Percentiles rank a stretch among this genome's conserved stretches.
These are phyloP conservation scores for Plectosphaerella sp. DNA, from an alignment of 2,329 filamentous ascomycete genomes.

Conservation along the genomic window DNA sequence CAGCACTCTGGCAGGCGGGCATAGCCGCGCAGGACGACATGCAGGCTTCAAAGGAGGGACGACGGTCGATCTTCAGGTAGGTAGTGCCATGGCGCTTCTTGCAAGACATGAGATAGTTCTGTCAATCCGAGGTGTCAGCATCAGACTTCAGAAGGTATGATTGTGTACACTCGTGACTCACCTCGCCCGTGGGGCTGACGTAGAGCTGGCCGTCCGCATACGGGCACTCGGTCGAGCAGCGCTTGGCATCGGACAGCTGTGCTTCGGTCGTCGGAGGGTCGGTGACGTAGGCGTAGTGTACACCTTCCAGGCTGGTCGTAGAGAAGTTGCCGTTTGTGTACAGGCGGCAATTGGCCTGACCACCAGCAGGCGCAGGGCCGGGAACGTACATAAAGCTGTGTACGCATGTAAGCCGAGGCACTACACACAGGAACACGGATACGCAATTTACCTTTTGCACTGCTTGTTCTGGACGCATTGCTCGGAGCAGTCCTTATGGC, in stretches of 20 bases:
- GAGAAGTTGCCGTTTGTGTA: conserved; percentile 11
- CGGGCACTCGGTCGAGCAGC: conserved; percentile 11
- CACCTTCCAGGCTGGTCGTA: background rate
- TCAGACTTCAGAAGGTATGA: background rate
- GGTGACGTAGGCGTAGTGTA: conserved; percentile 8
- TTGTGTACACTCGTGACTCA: background rate
- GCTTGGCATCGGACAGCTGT: conserved; percentile 5
- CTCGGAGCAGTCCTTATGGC: conserved; percentile 8
- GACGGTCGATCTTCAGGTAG: conserved; percentile 5
- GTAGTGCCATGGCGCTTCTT: conserved; percentile 11
- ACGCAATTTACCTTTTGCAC: conserved; percentile 8
- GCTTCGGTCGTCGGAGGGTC: conserved; percentile 6
- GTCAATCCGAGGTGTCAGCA: conserved; percentile 4
- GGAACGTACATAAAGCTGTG: background rate
- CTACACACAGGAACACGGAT: background rate
- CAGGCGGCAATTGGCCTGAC: conserved; percentile 9
- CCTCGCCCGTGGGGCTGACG: conserved; percentile 1
- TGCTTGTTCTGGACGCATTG: conserved; percentile 8
- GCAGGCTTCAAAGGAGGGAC: conserved; percentile 5
- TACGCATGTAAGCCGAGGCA: conserved; percentile 1
- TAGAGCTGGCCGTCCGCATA: conserved; percentile 9
- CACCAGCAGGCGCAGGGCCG: background rate
- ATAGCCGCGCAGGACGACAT: conserved; percentile 7
- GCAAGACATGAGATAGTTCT: conserved; percentile 12
- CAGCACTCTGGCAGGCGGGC: conserved; percentile 12